Evolutionary conservation across 768 basidiomycete species (phyloP).

Genomic region (Pleurotus pulmonarius): DNA sequence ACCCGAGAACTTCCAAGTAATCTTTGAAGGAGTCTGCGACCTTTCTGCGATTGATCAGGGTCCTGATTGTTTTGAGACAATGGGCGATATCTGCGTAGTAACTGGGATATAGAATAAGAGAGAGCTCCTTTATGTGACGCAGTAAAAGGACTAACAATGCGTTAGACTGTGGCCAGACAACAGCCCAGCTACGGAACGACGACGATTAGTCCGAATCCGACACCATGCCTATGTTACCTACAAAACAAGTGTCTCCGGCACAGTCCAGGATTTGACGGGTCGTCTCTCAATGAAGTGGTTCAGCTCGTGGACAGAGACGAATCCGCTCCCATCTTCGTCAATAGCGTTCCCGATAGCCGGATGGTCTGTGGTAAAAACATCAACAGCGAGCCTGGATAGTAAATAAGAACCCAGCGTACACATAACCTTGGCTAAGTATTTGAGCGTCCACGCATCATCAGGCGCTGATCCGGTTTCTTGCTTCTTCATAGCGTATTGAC

Average conservation of each 20-base stretch:
- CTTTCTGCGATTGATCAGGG: not conserved
- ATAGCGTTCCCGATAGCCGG: conserved; percentile 16
- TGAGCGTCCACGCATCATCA: conserved; percentile 19
- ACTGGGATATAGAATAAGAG: not conserved
- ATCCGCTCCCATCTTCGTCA: conserved; percentile 18
- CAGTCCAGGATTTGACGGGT: conserved; percentile 5
- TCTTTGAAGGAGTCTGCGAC: not conserved
- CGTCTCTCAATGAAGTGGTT: conserved; percentile 12
- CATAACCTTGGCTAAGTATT: conserved; percentile 18
- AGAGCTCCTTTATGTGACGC: not conserved
- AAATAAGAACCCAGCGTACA: conserved; percentile 10
- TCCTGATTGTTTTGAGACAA: not conserved
- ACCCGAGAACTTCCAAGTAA: conserved; percentile 1
- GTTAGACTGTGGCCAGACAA: conserved; percentile 5
- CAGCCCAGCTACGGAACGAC: not conserved
- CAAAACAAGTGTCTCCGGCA: conserved; percentile 7
- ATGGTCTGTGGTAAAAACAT: conserved; percentile 8
- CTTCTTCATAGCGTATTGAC: conserved; percentile 10
- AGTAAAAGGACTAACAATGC: not conserved
- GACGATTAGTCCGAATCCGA: not conserved
- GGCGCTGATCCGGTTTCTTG: conserved; percentile 9
- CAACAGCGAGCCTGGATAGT: not conserved
- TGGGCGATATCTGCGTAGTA: conserved; percentile 5
- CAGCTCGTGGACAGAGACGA: conserved; percentile 16
- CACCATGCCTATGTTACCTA: not conserved